Percentiles rank a stretch among this genome's conserved stretches.
Evolutionary conservation across 805 yeast species (phyloP).

Genomic region (Pichia thaimueangensis): DNA sequence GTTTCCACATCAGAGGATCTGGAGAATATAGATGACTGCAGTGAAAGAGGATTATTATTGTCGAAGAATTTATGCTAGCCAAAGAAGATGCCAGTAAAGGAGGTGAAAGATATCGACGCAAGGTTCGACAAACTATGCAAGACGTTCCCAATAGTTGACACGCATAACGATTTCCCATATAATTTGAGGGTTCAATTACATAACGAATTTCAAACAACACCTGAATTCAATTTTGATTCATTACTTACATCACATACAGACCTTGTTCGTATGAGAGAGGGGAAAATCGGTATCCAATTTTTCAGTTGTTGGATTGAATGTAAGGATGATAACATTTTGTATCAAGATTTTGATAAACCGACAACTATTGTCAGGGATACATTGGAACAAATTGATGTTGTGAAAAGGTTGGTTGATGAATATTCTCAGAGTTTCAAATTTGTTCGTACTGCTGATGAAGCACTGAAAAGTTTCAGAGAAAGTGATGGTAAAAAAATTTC

Average conservation of each 20-base stretch:
- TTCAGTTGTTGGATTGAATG: slow-evolving; percentile 46
- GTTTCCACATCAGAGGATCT: no score
- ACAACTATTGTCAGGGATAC: slow-evolving; percentile 45
- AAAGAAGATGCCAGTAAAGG: slow-evolving; percentile 11
- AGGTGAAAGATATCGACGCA: slow-evolving; percentile 12
- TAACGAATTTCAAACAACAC: slow-evolving; percentile 23
- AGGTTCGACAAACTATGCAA: slow-evolving; percentile 17
- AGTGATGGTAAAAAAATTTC: slow-evolving; percentile 32
- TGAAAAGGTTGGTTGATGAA: slow-evolving; percentile 37
- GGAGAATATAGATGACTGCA: no score
- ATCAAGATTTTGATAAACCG: slow-evolving; percentile 39
- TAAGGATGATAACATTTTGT: slow-evolving; percentile 33
- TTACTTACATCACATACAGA: slow-evolving; percentile 40
- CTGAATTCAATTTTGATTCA: slow-evolving; percentile 31
- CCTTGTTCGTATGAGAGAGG: slow-evolving; percentile 35
- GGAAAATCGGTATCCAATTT: slow-evolving; percentile 44
- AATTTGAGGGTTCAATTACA: slow-evolving; percentile 39
- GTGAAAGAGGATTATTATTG: no score
- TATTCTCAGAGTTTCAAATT: slow-evolving; percentile 35
- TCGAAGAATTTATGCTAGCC: no score
- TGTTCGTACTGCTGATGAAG: slow-evolving; percentile 37
- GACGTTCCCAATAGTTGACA: slow-evolving; percentile 38
- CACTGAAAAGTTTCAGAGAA: slow-evolving; percentile 29
- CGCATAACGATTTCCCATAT: slow-evolving; percentile 50
- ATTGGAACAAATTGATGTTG: slow-evolving; percentile 47